A percentile compares a stretch with the other conserved stretches of the same genome.
Evolutionary conservation across 2,329 filamentous ascomycete genomes (phyloP).

Genomic region (Hypoxylon sp.): DNA sequence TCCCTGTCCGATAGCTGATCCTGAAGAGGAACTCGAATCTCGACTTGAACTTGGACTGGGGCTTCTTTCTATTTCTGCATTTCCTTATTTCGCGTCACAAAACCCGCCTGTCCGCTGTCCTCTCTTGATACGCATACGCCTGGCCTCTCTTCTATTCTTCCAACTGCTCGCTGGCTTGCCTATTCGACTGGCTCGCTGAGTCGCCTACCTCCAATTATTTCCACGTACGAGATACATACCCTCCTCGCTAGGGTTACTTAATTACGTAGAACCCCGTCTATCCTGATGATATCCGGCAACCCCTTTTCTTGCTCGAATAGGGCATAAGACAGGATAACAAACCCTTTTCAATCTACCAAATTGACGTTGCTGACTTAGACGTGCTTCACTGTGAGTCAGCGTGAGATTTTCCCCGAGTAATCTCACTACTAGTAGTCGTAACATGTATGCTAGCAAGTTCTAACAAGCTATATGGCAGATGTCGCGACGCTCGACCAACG

Average conservation of each 20-base stretch:
- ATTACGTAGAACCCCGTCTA: slow-evolving; percentile 9
- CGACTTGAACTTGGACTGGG: background rate
- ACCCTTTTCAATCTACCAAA: background rate
- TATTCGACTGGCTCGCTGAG: background rate
- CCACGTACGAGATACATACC: background rate
- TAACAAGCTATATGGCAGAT: slow-evolving; percentile 35
- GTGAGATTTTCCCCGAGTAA: background rate
- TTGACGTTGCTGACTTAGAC: slow-evolving; percentile 16
- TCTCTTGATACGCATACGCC: background rate
- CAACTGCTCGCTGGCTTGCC: background rate
- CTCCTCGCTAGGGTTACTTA: slow-evolving; percentile 1
- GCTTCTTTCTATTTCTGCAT: slow-evolving; percentile 26
- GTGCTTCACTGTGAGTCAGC: slow-evolving; percentile 37
- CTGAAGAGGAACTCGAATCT: slow-evolving; percentile 14
- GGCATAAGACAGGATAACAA: slow-evolving; percentile 17
- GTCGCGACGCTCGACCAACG: slow-evolving; percentile 28
- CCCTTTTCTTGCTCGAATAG: slow-evolving; percentile 21
- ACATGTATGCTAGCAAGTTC: slow-evolving; percentile 1
- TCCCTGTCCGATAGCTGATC: slow-evolving; percentile 28
- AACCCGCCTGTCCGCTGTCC: slow-evolving; percentile 1
- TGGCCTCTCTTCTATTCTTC: background rate
- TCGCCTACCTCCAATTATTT: background rate
- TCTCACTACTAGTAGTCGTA: background rate
- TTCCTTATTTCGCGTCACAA: slow-evolving; percentile 31
- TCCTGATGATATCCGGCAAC: slow-evolving; percentile 23